Conservation (phyloP, 441 rosid species). For the Euphorbia corollata region DNA sequence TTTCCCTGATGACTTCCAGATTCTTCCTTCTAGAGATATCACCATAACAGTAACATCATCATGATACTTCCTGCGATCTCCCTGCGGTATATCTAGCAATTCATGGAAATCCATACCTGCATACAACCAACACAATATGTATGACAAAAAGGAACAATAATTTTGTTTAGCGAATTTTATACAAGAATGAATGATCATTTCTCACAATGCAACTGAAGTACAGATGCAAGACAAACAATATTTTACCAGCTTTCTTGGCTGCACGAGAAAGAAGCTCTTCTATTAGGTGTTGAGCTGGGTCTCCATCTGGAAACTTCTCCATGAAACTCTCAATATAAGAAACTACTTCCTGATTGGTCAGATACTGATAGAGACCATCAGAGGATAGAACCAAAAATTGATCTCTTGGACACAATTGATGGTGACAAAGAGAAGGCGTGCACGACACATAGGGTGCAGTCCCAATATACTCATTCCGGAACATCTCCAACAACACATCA, state of each 20-base stretch:
- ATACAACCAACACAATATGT: neutral
- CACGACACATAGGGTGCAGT: constrained; percentile 83
- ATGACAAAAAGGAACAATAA: too few relatives aligned
- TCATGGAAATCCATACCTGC: constrained; percentile 34
- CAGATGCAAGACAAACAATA: neutral
- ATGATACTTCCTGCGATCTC: constrained; percentile 90
- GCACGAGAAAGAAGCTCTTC: constrained; percentile 87
- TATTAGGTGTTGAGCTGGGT: constrained; percentile 89
- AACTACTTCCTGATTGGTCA: constrained; percentile 89
- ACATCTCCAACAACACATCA: constrained; percentile 74
- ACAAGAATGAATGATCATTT: neutral
- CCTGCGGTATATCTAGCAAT: constrained; percentile 31
- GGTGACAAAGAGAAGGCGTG: constrained; percentile 76
- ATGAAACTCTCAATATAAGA: constrained; percentile 63
- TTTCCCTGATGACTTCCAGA: constrained; percentile 96
- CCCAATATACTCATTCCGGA: constrained; percentile 81
- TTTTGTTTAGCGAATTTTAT: too few relatives aligned
- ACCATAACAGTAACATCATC: constrained; percentile 94
- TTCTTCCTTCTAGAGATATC: constrained; percentile 88
- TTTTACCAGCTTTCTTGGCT: constrained; percentile 89
- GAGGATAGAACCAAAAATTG: constrained; percentile 87
- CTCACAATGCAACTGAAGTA: constrained; percentile 11
- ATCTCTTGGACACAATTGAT: constrained; percentile 66
- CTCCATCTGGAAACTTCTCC: constrained; percentile 93
- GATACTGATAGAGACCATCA: constrained; percentile 93